Evolutionary conservation across 2,329 filamentous ascomycete genomes (phyloP), one percentile per base, ranked within the genome.

Genomic region (Ceratocystiopsis brevicomis): DNA sequence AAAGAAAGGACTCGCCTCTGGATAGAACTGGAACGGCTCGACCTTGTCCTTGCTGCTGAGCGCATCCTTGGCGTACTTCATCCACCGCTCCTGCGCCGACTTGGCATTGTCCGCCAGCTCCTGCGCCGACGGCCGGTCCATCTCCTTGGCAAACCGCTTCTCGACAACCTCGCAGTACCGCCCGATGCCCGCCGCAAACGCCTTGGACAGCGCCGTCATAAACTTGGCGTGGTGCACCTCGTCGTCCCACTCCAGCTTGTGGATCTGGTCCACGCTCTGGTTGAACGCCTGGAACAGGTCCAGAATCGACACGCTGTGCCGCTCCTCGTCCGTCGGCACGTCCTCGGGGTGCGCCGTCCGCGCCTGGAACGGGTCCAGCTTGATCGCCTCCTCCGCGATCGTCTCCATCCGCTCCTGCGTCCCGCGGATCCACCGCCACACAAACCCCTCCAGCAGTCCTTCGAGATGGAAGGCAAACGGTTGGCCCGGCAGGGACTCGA

Each of bases 221-320:
- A 98, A 98, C 48, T 87, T 85, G 36, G 90, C 88, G 56, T 94
- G 83, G 51, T 94, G 87, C 35, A 93, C 68, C 54, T 94, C 84
- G 56, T 96, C 85, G 50, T 86, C 81, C 90, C 90, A 98, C 47
- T 87, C 76, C 12, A 98, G 69, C 51, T 84, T 69, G 43, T 83
- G 77, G 44, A 98, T 76, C 53, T 92, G 84, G 49, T 95, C 81
- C 34, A 92, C 76, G 16, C 81, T 83, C 61, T 95, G 83, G 53
- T 87, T 92, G 67, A 96, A 95, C 1, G 92, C 78, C 52, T 82
- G 78, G 63, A 95, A 96, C 38, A 94, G 77, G 58, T 98, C 90
- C 48, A 95, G 81, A 9, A 93, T 76, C 15, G 88, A 96, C 46
- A 88, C 76, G 57, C 88, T 96, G 61, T 96, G 90, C 30, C 88